A percentile compares a stretch with the other conserved stretches of the same genome.
These are phyloP conservation scores for Aspergillus bombycis DNA, from an alignment of 2,329 filamentous ascomycete species.

Conservation along the genomic window DNA sequence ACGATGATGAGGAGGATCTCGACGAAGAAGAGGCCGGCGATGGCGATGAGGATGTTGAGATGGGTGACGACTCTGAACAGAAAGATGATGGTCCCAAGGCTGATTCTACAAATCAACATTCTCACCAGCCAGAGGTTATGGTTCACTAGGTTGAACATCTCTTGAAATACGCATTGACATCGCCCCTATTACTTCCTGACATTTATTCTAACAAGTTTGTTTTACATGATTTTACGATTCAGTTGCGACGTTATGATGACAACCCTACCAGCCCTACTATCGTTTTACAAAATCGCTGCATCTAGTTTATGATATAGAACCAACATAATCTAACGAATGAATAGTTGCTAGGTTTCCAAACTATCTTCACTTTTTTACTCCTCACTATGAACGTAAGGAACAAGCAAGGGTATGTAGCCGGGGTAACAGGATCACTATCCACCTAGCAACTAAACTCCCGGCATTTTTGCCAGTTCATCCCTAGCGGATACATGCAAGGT, in stretches of 20 bases:
- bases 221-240: conserved; percentile 35
- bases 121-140: conserved; percentile 48
- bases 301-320: conserved; percentile 35
- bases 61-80: conserved; percentile 57
- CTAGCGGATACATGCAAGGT: background rate
- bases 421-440: background rate
- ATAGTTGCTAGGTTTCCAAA: background rate
- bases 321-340: conserved; percentile 16
- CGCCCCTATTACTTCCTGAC: conserved; percentile 1
- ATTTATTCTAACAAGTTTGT: conserved; percentile 14
- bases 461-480: background rate
- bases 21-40: conserved; percentile 65
- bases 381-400: background rate
- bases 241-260: conserved; percentile 33
- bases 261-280: conserved; percentile 17
- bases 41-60: conserved; percentile 60
- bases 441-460: background rate
- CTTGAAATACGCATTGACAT: background rate
- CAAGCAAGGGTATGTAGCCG: background rate
- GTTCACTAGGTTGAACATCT: conserved; percentile 41
- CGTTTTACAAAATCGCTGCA: conserved; percentile 18
- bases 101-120: conserved; percentile 38
- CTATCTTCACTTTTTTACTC: background rate
- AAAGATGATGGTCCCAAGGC: conserved; percentile 34
- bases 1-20: conserved; percentile 70